These are phyloP conservation scores for Cyclotella atomus DNA, from an alignment of 108 stramenopile genomes.

Conservation along the genomic window DNA sequence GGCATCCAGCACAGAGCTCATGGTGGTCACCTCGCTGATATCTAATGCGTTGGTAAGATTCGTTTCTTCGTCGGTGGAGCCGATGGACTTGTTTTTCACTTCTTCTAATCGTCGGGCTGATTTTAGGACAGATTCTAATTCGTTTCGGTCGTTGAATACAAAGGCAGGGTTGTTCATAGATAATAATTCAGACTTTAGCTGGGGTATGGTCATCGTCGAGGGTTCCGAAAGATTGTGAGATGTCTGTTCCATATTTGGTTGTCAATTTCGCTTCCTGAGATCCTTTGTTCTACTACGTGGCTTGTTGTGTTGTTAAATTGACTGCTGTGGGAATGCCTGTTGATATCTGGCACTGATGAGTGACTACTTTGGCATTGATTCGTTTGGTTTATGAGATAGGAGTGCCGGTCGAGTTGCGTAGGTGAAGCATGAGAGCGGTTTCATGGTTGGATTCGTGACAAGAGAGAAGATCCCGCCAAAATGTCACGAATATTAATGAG, in stretches of 20 bases:
- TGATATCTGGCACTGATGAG: background rate
- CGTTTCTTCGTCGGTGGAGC: background rate
- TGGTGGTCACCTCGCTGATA: background rate
- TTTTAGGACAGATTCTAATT: conserved; percentile 26
- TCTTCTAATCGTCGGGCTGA: conserved; percentile 7
- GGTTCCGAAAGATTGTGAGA: no score
- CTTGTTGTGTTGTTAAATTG: no score
- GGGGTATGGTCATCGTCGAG: conserved; percentile 20
- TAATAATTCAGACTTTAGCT: conserved; percentile 20
- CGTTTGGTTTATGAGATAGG: background rate
- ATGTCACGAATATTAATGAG: no score
- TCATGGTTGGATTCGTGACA: background rate
- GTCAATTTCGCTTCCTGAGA: no score
- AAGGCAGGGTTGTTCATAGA: conserved; percentile 33
- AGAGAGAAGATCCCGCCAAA: background rate
- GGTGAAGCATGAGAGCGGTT: no score
- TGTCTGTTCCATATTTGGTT: background rate
- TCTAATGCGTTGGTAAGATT: background rate
- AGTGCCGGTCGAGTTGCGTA: no score
- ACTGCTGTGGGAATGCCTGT: no score
- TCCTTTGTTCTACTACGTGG: no score
- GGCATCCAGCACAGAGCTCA: background rate
- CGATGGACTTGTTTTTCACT: background rate
- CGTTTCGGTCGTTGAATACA: conserved; percentile 32
- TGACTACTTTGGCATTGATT: background rate